Percentiles rank a stretch among this genome's conserved stretches.
Conservation (phyloP, 768 basidiomycete species). For the Lentinus brumalis region DNA sequence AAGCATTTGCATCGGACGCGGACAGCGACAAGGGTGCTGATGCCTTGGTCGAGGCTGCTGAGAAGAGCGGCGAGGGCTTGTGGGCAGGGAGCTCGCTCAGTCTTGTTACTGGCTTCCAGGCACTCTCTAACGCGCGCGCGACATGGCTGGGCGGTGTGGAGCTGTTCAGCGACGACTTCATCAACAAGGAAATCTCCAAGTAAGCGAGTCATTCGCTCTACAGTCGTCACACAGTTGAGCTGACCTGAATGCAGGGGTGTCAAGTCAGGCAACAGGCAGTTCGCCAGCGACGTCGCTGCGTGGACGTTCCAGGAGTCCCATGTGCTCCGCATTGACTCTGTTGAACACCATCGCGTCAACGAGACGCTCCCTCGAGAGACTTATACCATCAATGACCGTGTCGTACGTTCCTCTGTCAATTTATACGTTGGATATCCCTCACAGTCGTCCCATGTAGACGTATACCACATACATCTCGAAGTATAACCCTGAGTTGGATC, state of each 20-base stretch:
- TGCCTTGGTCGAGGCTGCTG: slow-evolving; percentile 66
- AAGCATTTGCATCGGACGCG: slow-evolving; percentile 77
- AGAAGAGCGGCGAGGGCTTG: slow-evolving; percentile 75
- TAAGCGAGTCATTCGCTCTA: slow-evolving; percentile 37
- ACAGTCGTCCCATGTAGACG: slow-evolving; percentile 45
- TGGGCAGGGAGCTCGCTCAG: slow-evolving; percentile 81
- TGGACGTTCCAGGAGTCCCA: slow-evolving; percentile 93
- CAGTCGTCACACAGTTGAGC: not conserved
- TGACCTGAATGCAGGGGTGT: slow-evolving; percentile 45
- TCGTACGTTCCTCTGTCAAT: slow-evolving; percentile 50
- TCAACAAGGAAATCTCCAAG: slow-evolving; percentile 61
- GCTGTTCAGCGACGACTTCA: slow-evolving; percentile 76
- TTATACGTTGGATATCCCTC: not conserved
- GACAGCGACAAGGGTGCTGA: slow-evolving; percentile 58
- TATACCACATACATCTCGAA: slow-evolving; percentile 75
- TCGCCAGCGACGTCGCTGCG: slow-evolving; percentile 71
- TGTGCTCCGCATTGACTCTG: slow-evolving; percentile 76
- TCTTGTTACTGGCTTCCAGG: slow-evolving; percentile 90
- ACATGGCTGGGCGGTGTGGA: slow-evolving; percentile 83
- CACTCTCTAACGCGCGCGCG: slow-evolving; percentile 71
- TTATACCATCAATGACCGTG: slow-evolving; percentile 86
- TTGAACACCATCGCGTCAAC: slow-evolving; percentile 72
- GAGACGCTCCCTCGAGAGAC: slow-evolving; percentile 60
- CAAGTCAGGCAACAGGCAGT: slow-evolving; percentile 73
- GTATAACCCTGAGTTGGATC: slow-evolving; percentile 53